Base-by-base conservation (phyloP, 2,329 filamentous ascomycete species). In the Epichloe gansuensis region DNA sequence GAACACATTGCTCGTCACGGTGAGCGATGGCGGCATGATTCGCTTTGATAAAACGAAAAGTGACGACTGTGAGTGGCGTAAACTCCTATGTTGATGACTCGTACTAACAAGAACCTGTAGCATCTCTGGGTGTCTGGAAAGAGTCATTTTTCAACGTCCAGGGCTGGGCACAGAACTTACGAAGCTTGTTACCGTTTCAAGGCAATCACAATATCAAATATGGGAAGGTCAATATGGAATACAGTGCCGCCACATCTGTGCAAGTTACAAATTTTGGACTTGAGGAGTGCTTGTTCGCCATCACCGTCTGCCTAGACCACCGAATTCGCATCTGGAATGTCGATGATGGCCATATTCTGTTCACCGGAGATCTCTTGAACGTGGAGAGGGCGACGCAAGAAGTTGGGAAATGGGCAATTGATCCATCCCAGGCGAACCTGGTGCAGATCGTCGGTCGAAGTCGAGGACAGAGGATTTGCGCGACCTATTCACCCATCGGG, bases 301-400 rank as follows among this genome's bases (percentile, higher is more conserved):
- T 95, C 61, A 91, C 91, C 0, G 81, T 95, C 48, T 93, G 87
- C 57, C 74, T 98, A 55, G 91, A 98, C 60, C 91, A 98, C 65
- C 85, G 83, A 11, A 72, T 98, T 64, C 84, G 90, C 62, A 83
- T 93, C 41, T 97, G 93, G 91, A 93, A 95, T 63, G 75, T 91
- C 35, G 74, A 80, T n/a, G 87, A 81, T 41, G 91, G 91, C 46
- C 86, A 84, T 63, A 79, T 94, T 52, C 80, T 88, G 5, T 81
- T 82, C 52, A 83, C 85, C 5, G 82, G 82, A 59, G 91, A 98
- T 67, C 75, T 98, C 35, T 68, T 97, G 15, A 82, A 85, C 59
- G 77, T 83, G 21, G 72, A 78, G 35, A 69, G 80, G 51, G 79
- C 85, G 49, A 76, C 82, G 1, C 81, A 88, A 48, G 86, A 91